phyloP scores from a whole-genome alignment of 2,329 filamentous ascomycete genomes.

The Tolypocladium capitatum region DNA sequence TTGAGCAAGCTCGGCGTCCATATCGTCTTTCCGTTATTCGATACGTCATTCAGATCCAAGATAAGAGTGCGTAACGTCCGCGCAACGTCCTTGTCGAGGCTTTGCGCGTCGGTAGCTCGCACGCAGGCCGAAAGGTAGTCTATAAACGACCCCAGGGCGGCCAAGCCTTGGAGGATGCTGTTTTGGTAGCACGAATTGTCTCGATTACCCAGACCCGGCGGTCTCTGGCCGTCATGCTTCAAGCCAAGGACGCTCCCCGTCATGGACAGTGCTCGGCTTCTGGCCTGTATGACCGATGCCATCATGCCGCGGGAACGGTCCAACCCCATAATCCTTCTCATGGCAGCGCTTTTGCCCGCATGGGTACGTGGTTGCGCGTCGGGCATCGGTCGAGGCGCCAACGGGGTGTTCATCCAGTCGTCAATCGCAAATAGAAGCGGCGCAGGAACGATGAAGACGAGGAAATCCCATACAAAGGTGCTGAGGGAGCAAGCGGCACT shows the following conservation, averaged over 20 bases:
- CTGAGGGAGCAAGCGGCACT: constrained; percentile 13
- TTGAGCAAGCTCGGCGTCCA: constrained; percentile 77
- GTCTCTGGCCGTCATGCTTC: constrained; percentile 30
- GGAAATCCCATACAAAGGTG: constrained; percentile 44
- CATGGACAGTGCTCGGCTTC: constrained; percentile 41
- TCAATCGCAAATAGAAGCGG: constrained; percentile 44
- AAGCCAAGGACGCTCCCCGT: constrained; percentile 28
- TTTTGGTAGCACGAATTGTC: constrained; percentile 98
- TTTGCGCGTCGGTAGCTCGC: constrained; percentile 12
- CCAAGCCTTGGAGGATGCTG: constrained; percentile 76
- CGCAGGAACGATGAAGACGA: constrained; percentile 44
- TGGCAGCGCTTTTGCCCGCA: constrained; percentile 49
- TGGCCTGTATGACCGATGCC: constrained; percentile 42
- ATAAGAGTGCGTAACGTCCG: constrained; percentile 51
- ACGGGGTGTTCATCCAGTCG: constrained; percentile 36
- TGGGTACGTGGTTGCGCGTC: constrained; percentile 26
- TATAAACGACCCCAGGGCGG: constrained; percentile 58
- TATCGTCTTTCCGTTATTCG: constrained; percentile 61
- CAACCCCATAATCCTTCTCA: constrained; percentile 50
- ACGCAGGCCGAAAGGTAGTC: constrained; percentile 45
- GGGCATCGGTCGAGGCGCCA: constrained; percentile 25
- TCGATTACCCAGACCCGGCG: constrained; percentile 69
- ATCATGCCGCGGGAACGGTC: constrained; percentile 40
- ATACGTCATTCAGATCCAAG: constrained; percentile 51
- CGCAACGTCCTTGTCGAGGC: constrained; percentile 22